Conservation (phyloP, 352 stramenopile genomes). For the Phytophthora pini region DNA sequence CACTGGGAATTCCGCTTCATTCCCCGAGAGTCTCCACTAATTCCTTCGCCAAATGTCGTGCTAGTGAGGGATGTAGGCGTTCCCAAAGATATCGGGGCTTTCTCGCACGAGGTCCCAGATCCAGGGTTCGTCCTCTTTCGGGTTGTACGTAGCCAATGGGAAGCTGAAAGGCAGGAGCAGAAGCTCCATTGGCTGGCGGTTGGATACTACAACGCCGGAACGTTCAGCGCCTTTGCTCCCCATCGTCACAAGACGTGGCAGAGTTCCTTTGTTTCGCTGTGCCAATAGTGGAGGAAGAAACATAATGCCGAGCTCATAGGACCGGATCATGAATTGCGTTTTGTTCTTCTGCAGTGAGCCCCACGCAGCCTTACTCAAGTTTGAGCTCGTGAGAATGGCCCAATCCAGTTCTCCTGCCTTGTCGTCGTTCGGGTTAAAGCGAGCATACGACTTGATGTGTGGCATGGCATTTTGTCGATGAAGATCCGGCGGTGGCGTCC, state of each 20-base stretch:
- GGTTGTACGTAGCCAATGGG: slow-evolving; percentile 72
- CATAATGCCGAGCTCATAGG: slow-evolving; percentile 83
- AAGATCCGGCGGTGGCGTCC: slow-evolving; percentile 58
- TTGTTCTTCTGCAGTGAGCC: slow-evolving; percentile 75
- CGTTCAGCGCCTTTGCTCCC: slow-evolving; percentile 37
- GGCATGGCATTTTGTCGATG: slow-evolving; percentile 84
- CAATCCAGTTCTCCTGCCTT: slow-evolving; percentile 56
- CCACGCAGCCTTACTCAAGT: slow-evolving; percentile 87
- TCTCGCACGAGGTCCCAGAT: slow-evolving; percentile 81
- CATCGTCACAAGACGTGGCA: slow-evolving; percentile 39
- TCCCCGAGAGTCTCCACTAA: slow-evolving; percentile 3
- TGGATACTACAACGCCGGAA: slow-evolving; percentile 5
- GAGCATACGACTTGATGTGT: slow-evolving; percentile 85
- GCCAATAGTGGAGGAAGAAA: slow-evolving; percentile 57
- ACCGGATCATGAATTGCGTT: slow-evolving; percentile 84
- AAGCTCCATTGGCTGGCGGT: slow-evolving; percentile 19
- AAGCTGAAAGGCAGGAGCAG: slow-evolving; percentile 75
- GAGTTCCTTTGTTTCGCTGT: slow-evolving; percentile 4
- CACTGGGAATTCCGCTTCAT: slow-evolving; percentile 27
- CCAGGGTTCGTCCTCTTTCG: slow-evolving; percentile 79
- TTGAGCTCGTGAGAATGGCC: slow-evolving; percentile 82
- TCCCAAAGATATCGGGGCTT: slow-evolving; percentile 72
- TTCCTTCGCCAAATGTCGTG: slow-evolving; percentile 4
- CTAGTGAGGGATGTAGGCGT: slow-evolving; percentile 65
- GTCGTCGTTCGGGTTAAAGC: slow-evolving; percentile 48